Base-by-base conservation (phyloP, 78 protist genomes). In the Cavenderia fasciculata region DNA sequence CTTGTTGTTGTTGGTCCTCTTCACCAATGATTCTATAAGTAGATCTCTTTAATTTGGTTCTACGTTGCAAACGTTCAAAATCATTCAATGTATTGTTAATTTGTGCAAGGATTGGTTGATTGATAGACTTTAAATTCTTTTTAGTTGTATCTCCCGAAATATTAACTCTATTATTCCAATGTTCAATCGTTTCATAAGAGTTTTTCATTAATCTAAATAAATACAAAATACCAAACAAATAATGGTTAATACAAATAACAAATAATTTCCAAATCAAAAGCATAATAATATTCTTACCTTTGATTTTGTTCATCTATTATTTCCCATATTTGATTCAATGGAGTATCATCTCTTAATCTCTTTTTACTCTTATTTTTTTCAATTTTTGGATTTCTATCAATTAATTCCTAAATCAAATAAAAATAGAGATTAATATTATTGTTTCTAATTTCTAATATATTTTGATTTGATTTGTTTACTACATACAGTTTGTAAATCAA, bases 21-120 rank as follows among this genome's bases (percentile, higher is more conserved):
- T 79, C 73, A 29, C 88, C 75, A 25, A 65, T 19, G 2, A 66
- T 63, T 25, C 27, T 66, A 54, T 59, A 66, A 36, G 25, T 46
- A 36, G 54, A 49, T 79, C 88, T 63, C 52, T 66, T 79, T 41
- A 79, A 41, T 34, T 38, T 41, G 21, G 88, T 79, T 43, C 88
- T 46, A 46, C 54, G 46, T 16, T 66, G 74, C 25, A 79, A 51
- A 29, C 88, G 31, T 54, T 79, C 88, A 38, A 66, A 49, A 34
- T 79, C 88, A 31, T 66, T 79, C 4, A 79, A 31, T 16, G 88
- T 79, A 54, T 79, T 79, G 23, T 65, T 34, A 29, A 79, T 66
- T 29, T 79, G 88, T 79, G 76, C 16, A 16, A 66, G n/a, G 6
- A 79, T 66, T 0, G 88, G 54, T 66, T 79, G 88, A 52, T 79